These are phyloP conservation scores for Vigna nakashimae DNA, from an alignment of 306 rosid genomes.

Conservation along the genomic window DNA sequence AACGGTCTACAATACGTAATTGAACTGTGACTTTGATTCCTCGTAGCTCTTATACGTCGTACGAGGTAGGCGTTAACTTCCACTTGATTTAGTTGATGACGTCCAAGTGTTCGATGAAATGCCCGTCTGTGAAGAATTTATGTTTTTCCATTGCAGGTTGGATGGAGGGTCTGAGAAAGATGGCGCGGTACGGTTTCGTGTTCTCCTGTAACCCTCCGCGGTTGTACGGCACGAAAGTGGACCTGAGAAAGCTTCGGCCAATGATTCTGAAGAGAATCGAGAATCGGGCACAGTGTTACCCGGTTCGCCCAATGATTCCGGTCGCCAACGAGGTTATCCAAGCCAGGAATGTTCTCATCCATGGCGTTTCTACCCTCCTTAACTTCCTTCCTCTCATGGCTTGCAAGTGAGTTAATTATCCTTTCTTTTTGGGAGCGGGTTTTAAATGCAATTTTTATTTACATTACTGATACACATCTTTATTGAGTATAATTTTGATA, in stretches of 20 bases:
- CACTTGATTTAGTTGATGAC: slow-evolving; percentile 5
- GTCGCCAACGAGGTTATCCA: slow-evolving; percentile 73
- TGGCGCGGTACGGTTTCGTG: slow-evolving; percentile 23
- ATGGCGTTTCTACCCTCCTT: slow-evolving; percentile 80
- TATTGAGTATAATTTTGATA: background rate
- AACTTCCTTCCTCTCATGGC: slow-evolving; percentile 63
- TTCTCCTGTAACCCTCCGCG: slow-evolving; percentile 1
- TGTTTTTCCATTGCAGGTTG: slow-evolving; percentile 34
- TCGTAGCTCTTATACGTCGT: background rate
- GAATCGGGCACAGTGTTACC: slow-evolving; percentile 63
- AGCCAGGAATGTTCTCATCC: slow-evolving; percentile 57
- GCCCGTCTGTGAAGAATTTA: background rate
- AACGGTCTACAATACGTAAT: background rate
- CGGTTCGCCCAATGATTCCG: slow-evolving; percentile 65
- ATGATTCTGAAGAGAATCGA: slow-evolving; percentile 80
- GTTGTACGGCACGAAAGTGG: slow-evolving; percentile 48
- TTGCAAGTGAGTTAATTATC: slow-evolving; percentile 74
- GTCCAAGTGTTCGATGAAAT: slow-evolving; percentile 48
- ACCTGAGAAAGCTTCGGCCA: slow-evolving; percentile 65
- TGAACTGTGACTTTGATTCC: background rate
- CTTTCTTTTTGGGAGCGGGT: background rate
- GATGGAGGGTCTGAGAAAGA: slow-evolving; percentile 51
- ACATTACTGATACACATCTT: background rate
- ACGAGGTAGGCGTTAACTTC: background rate
- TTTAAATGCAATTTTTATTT: background rate